phyloP scores from a whole-genome alignment of 2,329 filamentous ascomycete species.

The Coleophoma eucalyptorum region DNA sequence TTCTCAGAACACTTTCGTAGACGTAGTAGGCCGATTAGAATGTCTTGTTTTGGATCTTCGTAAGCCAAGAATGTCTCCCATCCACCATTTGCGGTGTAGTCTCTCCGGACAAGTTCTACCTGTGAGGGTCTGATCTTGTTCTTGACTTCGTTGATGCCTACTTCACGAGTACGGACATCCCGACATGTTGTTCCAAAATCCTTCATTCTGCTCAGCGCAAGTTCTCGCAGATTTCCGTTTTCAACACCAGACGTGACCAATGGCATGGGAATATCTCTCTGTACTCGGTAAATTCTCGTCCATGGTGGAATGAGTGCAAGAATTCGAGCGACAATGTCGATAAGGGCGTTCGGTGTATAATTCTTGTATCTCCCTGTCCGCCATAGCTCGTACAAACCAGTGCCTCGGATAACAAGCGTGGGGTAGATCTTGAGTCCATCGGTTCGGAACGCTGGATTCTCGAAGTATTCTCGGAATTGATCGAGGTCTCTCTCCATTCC shows the following conservation, averaged over 20 bases:
- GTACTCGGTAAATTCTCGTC: conserved; percentile 97
- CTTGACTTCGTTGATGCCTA: conserved; percentile 98
- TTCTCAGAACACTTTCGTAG: conserved; percentile 86
- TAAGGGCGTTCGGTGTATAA: conserved; percentile 94
- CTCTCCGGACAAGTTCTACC: conserved; percentile 88
- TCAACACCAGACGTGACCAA: conserved; percentile 98
- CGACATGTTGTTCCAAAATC: conserved; percentile 97
- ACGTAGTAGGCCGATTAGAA: conserved; percentile 85
- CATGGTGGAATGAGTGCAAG: conserved; percentile 91
- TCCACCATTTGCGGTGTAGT: conserved; percentile 92
- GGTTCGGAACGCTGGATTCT: conserved; percentile 92
- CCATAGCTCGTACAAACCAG: conserved; percentile 96
- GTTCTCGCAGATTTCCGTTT: conserved; percentile 91
- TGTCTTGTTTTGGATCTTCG: conserved; percentile 97
- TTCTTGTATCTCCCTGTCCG: conserved; percentile 96
- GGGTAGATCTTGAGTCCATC: conserved; percentile 98
- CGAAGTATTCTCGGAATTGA: conserved; percentile 97
- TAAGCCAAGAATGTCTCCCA: conserved; percentile 99
- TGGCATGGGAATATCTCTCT: conserved; percentile 99
- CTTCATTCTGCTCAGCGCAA: conserved; percentile 96
- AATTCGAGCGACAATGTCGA: conserved; percentile 95
- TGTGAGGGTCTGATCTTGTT: conserved; percentile 97
- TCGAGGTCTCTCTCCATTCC: conserved; percentile 97
- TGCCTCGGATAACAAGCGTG: conserved; percentile 93
- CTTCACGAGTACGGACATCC: conserved; percentile 92